These are phyloP conservation scores for Penicillium sp. DNA, from an alignment of 2,329 filamentous ascomycete genomes.

Conservation along the genomic window DNA sequence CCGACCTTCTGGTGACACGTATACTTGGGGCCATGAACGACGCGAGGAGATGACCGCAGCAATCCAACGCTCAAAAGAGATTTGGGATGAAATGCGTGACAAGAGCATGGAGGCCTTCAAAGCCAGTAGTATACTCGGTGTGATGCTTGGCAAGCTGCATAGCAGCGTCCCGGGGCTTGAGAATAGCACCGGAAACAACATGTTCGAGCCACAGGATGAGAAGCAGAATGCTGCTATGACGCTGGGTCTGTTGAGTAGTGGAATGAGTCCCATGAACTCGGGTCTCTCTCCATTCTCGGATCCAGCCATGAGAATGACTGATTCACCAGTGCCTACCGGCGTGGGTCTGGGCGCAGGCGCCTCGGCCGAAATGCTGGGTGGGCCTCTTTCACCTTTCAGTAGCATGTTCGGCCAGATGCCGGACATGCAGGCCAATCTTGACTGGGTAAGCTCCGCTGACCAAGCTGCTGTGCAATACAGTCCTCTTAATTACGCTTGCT, in stretches of 20 bases:
- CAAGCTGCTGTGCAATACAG: slow-evolving; percentile 8
- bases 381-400: slow-evolving; percentile 53
- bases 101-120: slow-evolving; percentile 88
- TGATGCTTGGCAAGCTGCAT: slow-evolving; percentile 79
- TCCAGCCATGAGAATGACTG: slow-evolving; percentile 28
- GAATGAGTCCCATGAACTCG: slow-evolving; percentile 53
- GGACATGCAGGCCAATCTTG: slow-evolving; percentile 58
- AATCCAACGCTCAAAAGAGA: slow-evolving; percentile 70
- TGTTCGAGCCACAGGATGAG: slow-evolving; percentile 51
- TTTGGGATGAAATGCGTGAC: slow-evolving; percentile 78
- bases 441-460: slow-evolving; percentile 56
- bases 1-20: slow-evolving; percentile 39
- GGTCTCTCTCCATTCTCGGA: slow-evolving; percentile 32
- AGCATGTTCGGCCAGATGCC: slow-evolving; percentile 56
- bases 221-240: slow-evolving; percentile 70
- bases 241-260: slow-evolving; percentile 66
- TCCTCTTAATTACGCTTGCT: neutral
- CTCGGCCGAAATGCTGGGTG: slow-evolving; percentile 40
- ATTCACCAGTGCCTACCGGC: slow-evolving; percentile 26
- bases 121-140: slow-evolving; percentile 73
- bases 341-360: slow-evolving; percentile 14
- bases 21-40: slow-evolving; percentile 49
- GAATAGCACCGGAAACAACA: slow-evolving; percentile 18
- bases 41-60: slow-evolving; percentile 73
- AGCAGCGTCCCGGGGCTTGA: slow-evolving; percentile 27